Conservation (phyloP, 1,284 basidiomycete genomes). For the Cronartium ribicola region DNA sequence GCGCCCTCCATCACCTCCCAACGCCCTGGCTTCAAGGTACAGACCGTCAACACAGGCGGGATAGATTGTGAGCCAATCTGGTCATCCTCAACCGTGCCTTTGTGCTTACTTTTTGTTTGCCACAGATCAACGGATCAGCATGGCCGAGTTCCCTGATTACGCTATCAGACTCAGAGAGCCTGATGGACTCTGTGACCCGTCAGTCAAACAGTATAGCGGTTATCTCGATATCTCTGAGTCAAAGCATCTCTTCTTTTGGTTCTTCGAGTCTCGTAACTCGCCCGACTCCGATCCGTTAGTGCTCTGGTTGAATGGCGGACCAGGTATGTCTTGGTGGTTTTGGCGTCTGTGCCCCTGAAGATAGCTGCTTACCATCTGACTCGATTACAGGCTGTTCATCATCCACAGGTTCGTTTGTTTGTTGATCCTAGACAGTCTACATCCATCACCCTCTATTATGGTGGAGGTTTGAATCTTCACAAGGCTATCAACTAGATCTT, state of each 20-base stretch:
- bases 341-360: neutral
- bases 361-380: neutral
- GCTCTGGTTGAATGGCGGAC: constrained; percentile 53
- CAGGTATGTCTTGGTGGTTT: constrained; percentile 43
- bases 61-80: constrained; percentile 18
- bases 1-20: neutral
- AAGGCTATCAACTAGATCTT: neutral
- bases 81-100: neutral
- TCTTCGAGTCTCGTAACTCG: constrained; percentile 51
- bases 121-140: constrained; percentile 32
- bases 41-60: constrained; percentile 15
- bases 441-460: neutral
- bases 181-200: constrained; percentile 49
- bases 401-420: no score
- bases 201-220: constrained; percentile 51
- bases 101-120: neutral
- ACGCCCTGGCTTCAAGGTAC: constrained; percentile 18
- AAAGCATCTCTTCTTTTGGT: constrained; percentile 53
- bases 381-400: no score
- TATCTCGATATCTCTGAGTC: constrained; percentile 52
- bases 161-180: constrained; percentile 33
- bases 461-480: no score
- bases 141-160: constrained; percentile 38
- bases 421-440: no score
- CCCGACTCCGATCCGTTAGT: constrained; percentile 52